Evolutionary conservation across 345 rosid species (phyloP).

Genomic region (Boechera retrofracta): DNA sequence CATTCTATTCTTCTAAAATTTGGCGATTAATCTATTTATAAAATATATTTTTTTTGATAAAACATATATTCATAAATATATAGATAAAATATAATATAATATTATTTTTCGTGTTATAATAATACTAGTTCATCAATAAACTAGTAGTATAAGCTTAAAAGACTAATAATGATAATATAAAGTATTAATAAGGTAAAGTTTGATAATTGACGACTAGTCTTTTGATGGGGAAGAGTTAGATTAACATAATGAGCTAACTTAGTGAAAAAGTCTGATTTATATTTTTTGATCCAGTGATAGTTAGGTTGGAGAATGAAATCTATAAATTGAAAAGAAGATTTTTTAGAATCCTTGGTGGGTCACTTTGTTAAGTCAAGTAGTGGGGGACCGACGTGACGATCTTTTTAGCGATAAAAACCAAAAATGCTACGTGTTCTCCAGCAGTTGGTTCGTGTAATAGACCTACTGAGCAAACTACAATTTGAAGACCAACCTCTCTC

Average conservation of each 20-base stretch:
- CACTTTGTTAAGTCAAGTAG: conserved; percentile 25
- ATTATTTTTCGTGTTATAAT: no score
- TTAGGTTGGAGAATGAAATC: conserved; percentile 43
- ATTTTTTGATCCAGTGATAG: conserved; percentile 24
- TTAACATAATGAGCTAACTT: not conserved
- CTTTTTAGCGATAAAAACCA: conserved; percentile 16
- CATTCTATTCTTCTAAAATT: no score
- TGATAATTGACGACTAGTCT: conserved; percentile 8
- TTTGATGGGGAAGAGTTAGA: conserved; percentile 11
- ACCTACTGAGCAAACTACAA: not conserved
- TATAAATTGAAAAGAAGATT: conserved; percentile 36
- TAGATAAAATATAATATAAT: no score
- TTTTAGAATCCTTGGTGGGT: conserved; percentile 38
- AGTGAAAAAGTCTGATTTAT: not conserved
- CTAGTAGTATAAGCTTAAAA: not conserved
- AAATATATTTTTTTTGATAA: no score
- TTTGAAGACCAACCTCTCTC: not conserved
- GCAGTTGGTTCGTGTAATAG: not conserved
- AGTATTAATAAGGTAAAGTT: conserved; percentile 9
- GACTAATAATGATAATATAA: not conserved
- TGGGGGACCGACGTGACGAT: conserved; percentile 28
- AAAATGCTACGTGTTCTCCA: conserved; percentile 21
- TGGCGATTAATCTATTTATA: no score
- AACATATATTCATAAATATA: no score
- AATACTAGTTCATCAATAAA: not conserved